These are phyloP conservation scores for Scleroderma citrinum DNA, from an alignment of 768 basidiomycete species.

Conservation along the genomic window DNA sequence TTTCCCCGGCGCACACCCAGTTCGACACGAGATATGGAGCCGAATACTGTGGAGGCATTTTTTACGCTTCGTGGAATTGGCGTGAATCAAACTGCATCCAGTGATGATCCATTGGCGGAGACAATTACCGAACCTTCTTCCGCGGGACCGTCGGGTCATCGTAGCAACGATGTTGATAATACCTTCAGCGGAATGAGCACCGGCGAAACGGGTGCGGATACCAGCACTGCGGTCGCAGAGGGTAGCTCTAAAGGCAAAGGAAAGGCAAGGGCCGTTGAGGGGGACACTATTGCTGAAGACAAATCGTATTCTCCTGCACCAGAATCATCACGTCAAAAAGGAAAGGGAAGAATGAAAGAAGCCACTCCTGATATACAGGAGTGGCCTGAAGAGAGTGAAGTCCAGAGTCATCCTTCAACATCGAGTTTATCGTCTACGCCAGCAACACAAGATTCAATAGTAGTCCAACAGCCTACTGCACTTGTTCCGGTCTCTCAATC, in stretches of 20 bases:
- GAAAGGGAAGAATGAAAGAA: conserved; percentile 20
- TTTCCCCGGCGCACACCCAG: conserved; percentile 33
- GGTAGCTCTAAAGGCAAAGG: conserved; percentile 19
- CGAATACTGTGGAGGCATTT: conserved; percentile 1
- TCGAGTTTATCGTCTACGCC: conserved; percentile 1
- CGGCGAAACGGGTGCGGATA: conserved; percentile 19
- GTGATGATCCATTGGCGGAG: conserved; percentile 2
- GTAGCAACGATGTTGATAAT: conserved; percentile 1
- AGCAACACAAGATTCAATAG: conserved; percentile 3
- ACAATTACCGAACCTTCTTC: conserved; percentile 1
- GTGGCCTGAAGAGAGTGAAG: conserved; percentile 8
- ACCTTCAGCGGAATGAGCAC: conserved; percentile 13
- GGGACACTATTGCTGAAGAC: conserved; percentile 5
- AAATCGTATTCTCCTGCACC: conserved; percentile 4
- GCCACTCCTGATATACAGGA: neutral
- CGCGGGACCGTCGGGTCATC: neutral
- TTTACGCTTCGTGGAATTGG: neutral
- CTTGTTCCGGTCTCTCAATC: conserved; percentile 1
- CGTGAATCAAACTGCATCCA: neutral
- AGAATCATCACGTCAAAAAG: conserved; percentile 4
- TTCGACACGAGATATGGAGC: neutral
- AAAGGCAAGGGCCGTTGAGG: conserved; percentile 20
- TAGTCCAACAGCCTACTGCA: conserved; percentile 6
- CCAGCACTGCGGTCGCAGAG: conserved; percentile 1
- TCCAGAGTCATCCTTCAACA: conserved; percentile 4